Percentiles rank a stretch among this genome's conserved stretches.
phyloP scores from a whole-genome alignment of 768 basidiomycete genomes.

The Chalciporus sphaerocephalus region DNA sequence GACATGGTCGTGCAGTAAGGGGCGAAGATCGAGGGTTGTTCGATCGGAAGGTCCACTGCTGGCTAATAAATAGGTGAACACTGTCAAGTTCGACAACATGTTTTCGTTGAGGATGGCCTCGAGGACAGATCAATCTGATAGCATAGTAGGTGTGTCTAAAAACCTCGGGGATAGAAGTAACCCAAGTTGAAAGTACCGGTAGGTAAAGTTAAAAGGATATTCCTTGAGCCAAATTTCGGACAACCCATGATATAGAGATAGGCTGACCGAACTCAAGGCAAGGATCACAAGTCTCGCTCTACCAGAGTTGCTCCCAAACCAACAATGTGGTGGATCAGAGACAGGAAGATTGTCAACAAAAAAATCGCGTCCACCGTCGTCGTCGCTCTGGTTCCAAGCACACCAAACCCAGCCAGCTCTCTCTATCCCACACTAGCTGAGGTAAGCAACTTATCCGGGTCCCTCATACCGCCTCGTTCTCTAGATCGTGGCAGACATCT shows the following conservation, averaged over 20 bases:
- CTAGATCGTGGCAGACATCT: conserved; percentile 11
- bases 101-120: conserved; percentile 21
- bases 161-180: not conserved
- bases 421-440: conserved; percentile 36
- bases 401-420: conserved; percentile 7
- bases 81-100: conserved; percentile 7
- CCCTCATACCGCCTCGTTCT: conserved; percentile 6
- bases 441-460: conserved; percentile 25
- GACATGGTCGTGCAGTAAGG: conserved; percentile 5
- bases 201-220: conserved; percentile 40
- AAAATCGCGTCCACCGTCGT: conserved; percentile 63
- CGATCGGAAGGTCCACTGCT: not conserved
- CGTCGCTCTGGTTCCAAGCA: conserved; percentile 57
- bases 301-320: conserved; percentile 54
- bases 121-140: conserved; percentile 19
- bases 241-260: conserved; percentile 45
- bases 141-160: conserved; percentile 7
- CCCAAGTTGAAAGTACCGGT: conserved; percentile 8
- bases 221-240: conserved; percentile 80
- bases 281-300: conserved; percentile 48
- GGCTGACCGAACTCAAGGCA: conserved; percentile 78
- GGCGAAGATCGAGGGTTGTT: not conserved
- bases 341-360: conserved; percentile 48
- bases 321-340: conserved; percentile 54
- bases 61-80: conserved; percentile 16